Percentiles rank a stretch among this genome's conserved stretches.
These are phyloP conservation scores for Pyrenochaeta sp. DNA, from an alignment of 2,329 filamentous ascomycete genomes.

Conservation along the genomic window DNA sequence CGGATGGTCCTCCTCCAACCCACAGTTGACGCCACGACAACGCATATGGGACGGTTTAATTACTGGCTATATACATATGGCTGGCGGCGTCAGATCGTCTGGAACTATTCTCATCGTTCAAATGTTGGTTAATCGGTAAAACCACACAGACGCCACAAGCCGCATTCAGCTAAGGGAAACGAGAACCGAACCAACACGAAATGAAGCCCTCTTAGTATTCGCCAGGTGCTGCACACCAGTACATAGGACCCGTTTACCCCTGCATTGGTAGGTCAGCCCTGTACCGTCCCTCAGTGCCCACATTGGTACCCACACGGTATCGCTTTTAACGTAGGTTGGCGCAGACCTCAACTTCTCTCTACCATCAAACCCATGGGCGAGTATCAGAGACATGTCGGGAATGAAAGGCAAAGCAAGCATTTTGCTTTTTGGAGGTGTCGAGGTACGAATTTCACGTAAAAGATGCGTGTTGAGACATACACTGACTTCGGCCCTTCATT, in stretches of 20 bases:
- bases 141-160: slow-evolving; percentile 3
- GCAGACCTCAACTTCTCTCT: neutral
- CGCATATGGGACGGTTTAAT: neutral
- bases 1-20: neutral
- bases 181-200: neutral
- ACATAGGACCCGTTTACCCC: neutral
- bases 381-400: slow-evolving; percentile 6
- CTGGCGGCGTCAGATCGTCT: neutral
- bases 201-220: neutral
- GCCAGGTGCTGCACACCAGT: neutral
- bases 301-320: neutral
- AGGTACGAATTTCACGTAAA: neutral
- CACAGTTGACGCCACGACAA: neutral
- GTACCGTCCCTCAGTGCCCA: too few relatives aligned
- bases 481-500: neutral
- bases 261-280: neutral
- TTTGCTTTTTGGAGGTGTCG: slow-evolving; percentile 16
- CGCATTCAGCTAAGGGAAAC: neutral
- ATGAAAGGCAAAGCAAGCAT: neutral
- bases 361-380: neutral
- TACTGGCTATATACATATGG: neutral
- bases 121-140: neutral
- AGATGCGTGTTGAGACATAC: neutral
- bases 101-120: neutral
- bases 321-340: neutral